Conservation (phyloP, 2,329 filamentous ascomycete species). For the Byssochlamys sp. region DNA sequence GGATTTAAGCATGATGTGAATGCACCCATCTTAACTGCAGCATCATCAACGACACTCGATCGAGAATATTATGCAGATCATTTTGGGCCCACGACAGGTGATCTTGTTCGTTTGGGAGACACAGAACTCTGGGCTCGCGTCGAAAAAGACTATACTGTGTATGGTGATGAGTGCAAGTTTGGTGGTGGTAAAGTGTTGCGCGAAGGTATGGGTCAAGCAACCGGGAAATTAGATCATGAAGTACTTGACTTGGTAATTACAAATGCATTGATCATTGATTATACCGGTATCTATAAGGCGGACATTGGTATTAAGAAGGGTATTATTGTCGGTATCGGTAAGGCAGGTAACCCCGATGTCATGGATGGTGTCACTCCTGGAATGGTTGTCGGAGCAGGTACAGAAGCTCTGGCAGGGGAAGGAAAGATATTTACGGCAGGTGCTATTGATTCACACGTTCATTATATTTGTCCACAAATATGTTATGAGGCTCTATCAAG, state of each 20-base stretch:
- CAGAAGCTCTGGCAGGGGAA: conserved; percentile 88
- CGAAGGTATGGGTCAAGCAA: conserved; percentile 91
- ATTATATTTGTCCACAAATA: conserved; percentile 92
- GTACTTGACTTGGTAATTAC: conserved; percentile 76
- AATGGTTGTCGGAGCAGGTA: conserved; percentile 77
- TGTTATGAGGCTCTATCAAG: conserved; percentile 70
- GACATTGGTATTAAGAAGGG: conserved; percentile 90
- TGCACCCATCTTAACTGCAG: conserved; percentile 50
- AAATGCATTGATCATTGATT: conserved; percentile 84
- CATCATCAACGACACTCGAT: conserved; percentile 64
- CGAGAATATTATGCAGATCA: conserved; percentile 70
- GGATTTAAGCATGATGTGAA: conserved; percentile 71
- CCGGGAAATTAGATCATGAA: conserved; percentile 61
- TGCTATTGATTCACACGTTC: conserved; percentile 81
- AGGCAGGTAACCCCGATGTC: conserved; percentile 88
- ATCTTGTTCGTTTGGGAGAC: conserved; percentile 67
- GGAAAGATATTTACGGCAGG: conserved; percentile 84
- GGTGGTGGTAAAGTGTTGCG: conserved; percentile 90
- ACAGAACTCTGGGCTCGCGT: conserved; percentile 87
- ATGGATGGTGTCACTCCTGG: conserved; percentile 76
- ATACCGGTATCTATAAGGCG: conserved; percentile 87
- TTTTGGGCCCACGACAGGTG: conserved; percentile 87
- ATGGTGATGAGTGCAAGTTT: conserved; percentile 91
- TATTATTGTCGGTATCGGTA: conserved; percentile 77
- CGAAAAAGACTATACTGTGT: conserved; percentile 72